These are phyloP conservation scores for Peronospora farinosa DNA, from an alignment of 352 stramenopile genomes.

Conservation along the genomic window DNA sequence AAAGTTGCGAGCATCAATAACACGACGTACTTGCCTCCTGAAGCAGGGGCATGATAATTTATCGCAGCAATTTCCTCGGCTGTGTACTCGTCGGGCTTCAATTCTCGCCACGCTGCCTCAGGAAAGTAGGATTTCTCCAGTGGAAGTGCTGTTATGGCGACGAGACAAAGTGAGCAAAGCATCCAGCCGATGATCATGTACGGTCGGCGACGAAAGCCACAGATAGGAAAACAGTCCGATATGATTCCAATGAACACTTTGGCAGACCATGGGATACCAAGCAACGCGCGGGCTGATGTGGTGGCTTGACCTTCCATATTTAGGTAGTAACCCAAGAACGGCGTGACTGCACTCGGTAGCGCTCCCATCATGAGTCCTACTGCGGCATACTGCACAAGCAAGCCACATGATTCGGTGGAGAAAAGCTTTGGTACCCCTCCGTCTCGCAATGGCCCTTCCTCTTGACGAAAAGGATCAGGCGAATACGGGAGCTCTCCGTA, in stretches of 20 bases:
- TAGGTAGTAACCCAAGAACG: constrained; percentile 57
- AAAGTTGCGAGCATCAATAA: constrained; percentile 49
- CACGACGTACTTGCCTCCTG: constrained; percentile 43
- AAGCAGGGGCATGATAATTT: constrained; percentile 30
- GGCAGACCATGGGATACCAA: constrained; percentile 53
- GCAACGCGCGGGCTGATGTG: constrained; percentile 43
- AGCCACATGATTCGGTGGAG: constrained; percentile 38
- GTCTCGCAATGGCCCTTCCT: constrained; percentile 34
- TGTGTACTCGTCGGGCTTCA: constrained; percentile 27
- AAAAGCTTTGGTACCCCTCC: constrained; percentile 38
- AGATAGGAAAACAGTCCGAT: constrained; percentile 57
- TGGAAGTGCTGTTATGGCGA: constrained; percentile 34
- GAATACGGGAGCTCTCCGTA: constrained; percentile 13
- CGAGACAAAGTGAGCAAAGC: constrained; percentile 33
- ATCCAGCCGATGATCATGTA: constrained; percentile 58
- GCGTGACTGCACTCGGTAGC: constrained; percentile 44
- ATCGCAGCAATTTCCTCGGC: constrained; percentile 19
- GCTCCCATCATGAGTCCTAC: constrained; percentile 60
- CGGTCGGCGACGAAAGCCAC: constrained; percentile 46
- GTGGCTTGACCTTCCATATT: constrained; percentile 60
- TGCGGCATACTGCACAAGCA: constrained; percentile 60
- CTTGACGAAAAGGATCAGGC: constrained; percentile 1
- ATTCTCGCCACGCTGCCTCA: constrained; percentile 16
- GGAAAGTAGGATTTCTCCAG: constrained; percentile 50
- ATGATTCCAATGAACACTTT: constrained; percentile 64